Base-by-base conservation (phyloP, 441 rosid genomes). In the Brassica hybrid region DNA sequence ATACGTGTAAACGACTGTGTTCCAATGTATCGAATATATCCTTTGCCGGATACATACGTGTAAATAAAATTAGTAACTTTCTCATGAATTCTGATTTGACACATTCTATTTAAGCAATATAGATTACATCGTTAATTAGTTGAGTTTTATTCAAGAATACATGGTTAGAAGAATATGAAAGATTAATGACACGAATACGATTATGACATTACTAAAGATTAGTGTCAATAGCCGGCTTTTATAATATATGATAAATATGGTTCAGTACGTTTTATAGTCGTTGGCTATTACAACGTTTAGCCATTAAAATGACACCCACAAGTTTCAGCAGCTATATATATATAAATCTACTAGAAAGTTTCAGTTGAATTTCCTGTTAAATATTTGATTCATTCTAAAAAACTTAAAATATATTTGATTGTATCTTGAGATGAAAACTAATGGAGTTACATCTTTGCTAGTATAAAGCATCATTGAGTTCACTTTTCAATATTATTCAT, bases 1-100 rank as follows among this genome's bases (percentile, higher is more conserved):
- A 17, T 67, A 75, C 73, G 62, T 75, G 63, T 32, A 32, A 10
- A 32, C 45, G 69, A 69, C 74, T 68, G 59, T 45, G 63, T 68
- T 8, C 6, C 10, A 17, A 41, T 32, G 52, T 67, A 16, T 11
- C 9, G 14, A 11, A 7, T 19, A 23, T 34, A 34, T 21, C 45
- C 21, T 7, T 50, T 48, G 4, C 19, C 12, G 9, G 21, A 34
- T 34, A 7, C 54, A 27, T 4, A 30, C 6, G n/a, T 65, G 36
- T 27, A 6, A 25, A 3, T 6, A 65, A 34, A 30, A 19, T 64
- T 18, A 48, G 21, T 50, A 12, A 11, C 13, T 18, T 18, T 61
- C 12, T 52, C 13, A 32, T 10, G 41, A 65, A 10, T 34, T 21
- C 16, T 73, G 19, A 18, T 45, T 72, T 50, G 63, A 64, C 63